Evolutionary conservation across 345 rosid species (phyloP).

Genomic region (Eutrema yunnanense): DNA sequence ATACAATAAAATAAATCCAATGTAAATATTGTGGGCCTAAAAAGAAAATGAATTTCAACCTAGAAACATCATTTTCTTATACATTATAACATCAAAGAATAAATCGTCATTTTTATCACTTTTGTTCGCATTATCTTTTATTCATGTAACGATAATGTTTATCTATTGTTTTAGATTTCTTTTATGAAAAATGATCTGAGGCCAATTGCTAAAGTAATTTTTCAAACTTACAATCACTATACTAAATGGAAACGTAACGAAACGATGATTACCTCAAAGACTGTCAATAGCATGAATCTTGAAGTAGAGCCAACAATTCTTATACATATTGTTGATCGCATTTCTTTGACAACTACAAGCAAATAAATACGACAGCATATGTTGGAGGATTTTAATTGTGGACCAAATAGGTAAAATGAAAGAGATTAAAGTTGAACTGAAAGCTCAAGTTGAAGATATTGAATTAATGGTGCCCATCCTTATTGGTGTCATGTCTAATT

Average conservation of each 20-base stretch:
- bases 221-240: neutral
- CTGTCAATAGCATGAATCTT: neutral
- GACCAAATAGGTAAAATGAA: slow-evolving; percentile 5
- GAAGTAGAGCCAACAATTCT: neutral
- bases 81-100: neutral
- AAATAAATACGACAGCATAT: neutral
- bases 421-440: slow-evolving; percentile 6
- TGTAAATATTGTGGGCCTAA: neutral
- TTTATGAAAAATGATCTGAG: neutral
- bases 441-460: slow-evolving; percentile 10
- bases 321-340: neutral
- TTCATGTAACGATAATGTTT: neutral
- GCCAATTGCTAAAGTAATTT: neutral
- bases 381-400: neutral
- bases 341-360: slow-evolving; percentile 2
- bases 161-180: neutral
- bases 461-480: neutral
- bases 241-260: neutral
- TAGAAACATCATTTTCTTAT: neutral
- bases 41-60: neutral
- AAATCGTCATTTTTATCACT: neutral
- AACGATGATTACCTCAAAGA: neutral
- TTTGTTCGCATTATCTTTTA: neutral
- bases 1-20: neutral
- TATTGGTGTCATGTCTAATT: slow-evolving; percentile 14